Evolutionary conservation across 108 stramenopile species (phyloP).

Genomic region (Conticribra guillardii): DNA sequence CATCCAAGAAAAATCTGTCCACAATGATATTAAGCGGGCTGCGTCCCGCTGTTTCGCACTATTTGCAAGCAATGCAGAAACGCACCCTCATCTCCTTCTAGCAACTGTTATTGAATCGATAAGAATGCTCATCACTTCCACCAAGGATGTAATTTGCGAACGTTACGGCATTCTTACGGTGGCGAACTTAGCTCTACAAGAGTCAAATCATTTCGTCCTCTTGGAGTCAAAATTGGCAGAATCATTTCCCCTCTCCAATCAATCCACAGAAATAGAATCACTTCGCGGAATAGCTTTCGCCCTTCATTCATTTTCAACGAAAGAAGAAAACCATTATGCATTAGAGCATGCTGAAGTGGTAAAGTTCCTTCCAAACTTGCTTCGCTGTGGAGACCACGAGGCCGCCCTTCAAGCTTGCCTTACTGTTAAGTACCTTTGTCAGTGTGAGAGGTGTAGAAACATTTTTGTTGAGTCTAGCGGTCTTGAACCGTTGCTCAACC

Average conservation of each 20-base stretch:
- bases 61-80: slow-evolving; percentile 74
- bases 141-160: slow-evolving; percentile 53
- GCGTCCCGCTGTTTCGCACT: slow-evolving; percentile 75
- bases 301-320: slow-evolving; percentile 72
- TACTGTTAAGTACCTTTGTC: slow-evolving; percentile 61
- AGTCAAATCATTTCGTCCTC: slow-evolving; percentile 67
- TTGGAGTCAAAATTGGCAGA: slow-evolving; percentile 63
- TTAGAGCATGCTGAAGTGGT: slow-evolving; percentile 71
- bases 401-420: slow-evolving; percentile 73
- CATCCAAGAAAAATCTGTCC: slow-evolving; percentile 7
- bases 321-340: slow-evolving; percentile 65
- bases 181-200: slow-evolving; percentile 75
- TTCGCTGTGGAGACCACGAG: slow-evolving; percentile 71
- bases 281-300: slow-evolving; percentile 72
- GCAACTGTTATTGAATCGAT: slow-evolving; percentile 58
- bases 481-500: slow-evolving; percentile 68
- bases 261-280: slow-evolving; percentile 74
- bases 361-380: slow-evolving; percentile 57
- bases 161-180: slow-evolving; percentile 73
- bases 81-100: slow-evolving; percentile 59
- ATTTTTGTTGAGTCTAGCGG: slow-evolving; percentile 76
- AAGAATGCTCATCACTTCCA: slow-evolving; percentile 49
- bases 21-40: slow-evolving; percentile 66
- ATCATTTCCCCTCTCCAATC: slow-evolving; percentile 57
- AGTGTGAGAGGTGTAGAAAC: slow-evolving; percentile 67